phyloP scores from a whole-genome alignment of 495 filamentous ascomycete genomes.

The Trichoderma erinaceum region DNA sequence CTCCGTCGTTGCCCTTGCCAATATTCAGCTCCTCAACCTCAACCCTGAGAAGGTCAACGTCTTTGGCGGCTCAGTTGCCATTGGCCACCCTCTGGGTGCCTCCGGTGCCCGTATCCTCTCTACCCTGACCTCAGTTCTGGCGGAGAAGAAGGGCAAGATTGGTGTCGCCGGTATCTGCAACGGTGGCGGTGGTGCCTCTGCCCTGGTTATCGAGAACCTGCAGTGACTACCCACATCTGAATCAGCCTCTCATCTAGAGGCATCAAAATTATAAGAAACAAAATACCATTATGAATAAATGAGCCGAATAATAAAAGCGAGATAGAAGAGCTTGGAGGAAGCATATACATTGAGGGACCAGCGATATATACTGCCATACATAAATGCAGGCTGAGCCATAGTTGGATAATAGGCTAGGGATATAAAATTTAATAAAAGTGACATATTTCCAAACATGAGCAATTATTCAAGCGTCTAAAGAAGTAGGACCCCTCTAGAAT shows the following conservation, averaged over 20 bases:
- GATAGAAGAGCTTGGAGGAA: neutral
- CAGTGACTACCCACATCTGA: constrained; percentile 29
- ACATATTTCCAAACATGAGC: neutral
- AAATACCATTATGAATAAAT: neutral
- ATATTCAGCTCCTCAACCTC: constrained; percentile 80
- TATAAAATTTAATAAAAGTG: neutral
- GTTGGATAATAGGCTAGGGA: neutral
- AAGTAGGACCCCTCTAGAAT: neutral
- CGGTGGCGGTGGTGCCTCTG: constrained; percentile 89
- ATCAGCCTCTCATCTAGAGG: neutral
- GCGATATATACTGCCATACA: constrained; percentile 2
- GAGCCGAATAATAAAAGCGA: constrained; percentile 3
- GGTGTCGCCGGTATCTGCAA: constrained; percentile 96
- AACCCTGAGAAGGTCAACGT: constrained; percentile 86
- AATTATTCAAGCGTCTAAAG: neutral
- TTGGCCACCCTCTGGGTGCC: constrained; percentile 90
- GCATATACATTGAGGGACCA: neutral
- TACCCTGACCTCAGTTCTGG: constrained; percentile 84
- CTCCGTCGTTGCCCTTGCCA: constrained; percentile 91
- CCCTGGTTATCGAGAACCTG: constrained; percentile 76
- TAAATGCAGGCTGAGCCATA: neutral
- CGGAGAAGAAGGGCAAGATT: constrained; percentile 85
- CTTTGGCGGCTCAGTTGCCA: constrained; percentile 89
- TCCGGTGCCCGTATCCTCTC: constrained; percentile 89
- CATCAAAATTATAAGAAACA: neutral